These are phyloP conservation scores for Orbilia javanica DNA, from an alignment of 2,329 filamentous ascomycete species.

Conservation along the genomic window DNA sequence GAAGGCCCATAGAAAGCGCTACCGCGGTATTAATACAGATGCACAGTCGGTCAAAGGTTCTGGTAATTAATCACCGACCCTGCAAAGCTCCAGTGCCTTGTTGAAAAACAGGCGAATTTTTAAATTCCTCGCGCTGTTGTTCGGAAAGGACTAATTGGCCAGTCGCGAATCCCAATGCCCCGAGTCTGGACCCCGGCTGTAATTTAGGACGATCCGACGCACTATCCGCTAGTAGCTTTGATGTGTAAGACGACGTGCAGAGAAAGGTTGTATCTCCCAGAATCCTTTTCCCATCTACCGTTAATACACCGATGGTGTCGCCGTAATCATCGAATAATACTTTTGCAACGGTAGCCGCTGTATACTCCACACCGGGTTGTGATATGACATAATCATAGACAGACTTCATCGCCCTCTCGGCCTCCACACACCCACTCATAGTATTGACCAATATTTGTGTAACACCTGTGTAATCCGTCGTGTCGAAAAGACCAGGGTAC, in stretches of 20 bases:
- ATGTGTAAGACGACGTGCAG: conserved; percentile 72
- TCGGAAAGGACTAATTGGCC: conserved; percentile 71
- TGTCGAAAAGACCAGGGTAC: conserved; percentile 72
- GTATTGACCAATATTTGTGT: conserved; percentile 74
- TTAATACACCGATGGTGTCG: conserved; percentile 69
- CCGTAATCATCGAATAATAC: conserved; percentile 69
- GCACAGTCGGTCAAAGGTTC: not conserved
- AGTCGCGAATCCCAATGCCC: conserved; percentile 73
- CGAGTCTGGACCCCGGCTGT: conserved; percentile 70
- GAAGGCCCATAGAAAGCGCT: conserved; percentile 18
- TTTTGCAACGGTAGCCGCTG: conserved; percentile 69
- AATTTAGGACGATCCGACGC: conserved; percentile 68
- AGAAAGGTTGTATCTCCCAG: conserved; percentile 71
- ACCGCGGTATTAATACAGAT: not conserved
- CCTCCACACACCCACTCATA: conserved; percentile 74
- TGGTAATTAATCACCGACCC: not conserved
- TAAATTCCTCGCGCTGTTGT: conserved; percentile 68
- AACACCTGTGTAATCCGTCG: conserved; percentile 73
- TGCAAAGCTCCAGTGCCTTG: conserved; percentile 62
- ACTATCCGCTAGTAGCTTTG: conserved; percentile 70
- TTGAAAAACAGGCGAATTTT: conserved; percentile 71
- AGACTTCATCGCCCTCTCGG: conserved; percentile 71
- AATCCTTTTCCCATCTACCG: conserved; percentile 67
- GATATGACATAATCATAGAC: conserved; percentile 70
- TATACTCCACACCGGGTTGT: conserved; percentile 72